Evolutionary conservation across 73 alveolate species (phyloP).

Genomic region (Paramecium biaurelia): DNA sequence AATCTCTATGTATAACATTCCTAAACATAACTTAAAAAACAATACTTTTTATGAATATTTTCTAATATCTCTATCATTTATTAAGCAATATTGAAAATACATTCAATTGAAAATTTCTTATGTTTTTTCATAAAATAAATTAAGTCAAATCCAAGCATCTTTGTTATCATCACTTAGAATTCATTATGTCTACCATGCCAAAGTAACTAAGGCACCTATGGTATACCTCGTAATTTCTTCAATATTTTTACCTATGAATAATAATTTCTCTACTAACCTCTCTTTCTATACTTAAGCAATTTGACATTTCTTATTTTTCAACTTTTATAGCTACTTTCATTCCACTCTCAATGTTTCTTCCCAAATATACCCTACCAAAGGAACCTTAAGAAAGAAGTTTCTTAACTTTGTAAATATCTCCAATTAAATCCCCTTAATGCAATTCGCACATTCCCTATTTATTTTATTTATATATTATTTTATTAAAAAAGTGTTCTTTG

Average conservation of each 20-base stretch:
- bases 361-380: constrained; percentile 54
- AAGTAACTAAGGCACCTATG: constrained; percentile 64
- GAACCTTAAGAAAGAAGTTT: constrained; percentile 50
- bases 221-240: constrained; percentile 11
- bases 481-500: not conserved
- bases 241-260: constrained; percentile 14
- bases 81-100: not conserved
- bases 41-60: constrained; percentile 33
- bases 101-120: not conserved
- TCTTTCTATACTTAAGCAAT: not conserved
- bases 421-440: not conserved
- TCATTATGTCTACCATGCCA: constrained; percentile 70
- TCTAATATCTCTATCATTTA: constrained; percentile 11
- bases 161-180: constrained; percentile 78
- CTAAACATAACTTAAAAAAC: not conserved
- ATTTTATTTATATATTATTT: not conserved
- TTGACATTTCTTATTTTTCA: constrained; percentile 39
- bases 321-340: constrained; percentile 59
- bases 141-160: constrained; percentile 74
- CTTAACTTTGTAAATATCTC: not conserved
- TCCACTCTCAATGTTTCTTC: constrained; percentile 20
- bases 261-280: not conserved
- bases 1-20: constrained; percentile 38
- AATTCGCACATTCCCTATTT: not conserved
- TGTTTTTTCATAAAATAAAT: not conserved